These are phyloP conservation scores for Cladophialophora carrionii DNA, from an alignment of 2,329 filamentous ascomycete species.

Conservation along the genomic window DNA sequence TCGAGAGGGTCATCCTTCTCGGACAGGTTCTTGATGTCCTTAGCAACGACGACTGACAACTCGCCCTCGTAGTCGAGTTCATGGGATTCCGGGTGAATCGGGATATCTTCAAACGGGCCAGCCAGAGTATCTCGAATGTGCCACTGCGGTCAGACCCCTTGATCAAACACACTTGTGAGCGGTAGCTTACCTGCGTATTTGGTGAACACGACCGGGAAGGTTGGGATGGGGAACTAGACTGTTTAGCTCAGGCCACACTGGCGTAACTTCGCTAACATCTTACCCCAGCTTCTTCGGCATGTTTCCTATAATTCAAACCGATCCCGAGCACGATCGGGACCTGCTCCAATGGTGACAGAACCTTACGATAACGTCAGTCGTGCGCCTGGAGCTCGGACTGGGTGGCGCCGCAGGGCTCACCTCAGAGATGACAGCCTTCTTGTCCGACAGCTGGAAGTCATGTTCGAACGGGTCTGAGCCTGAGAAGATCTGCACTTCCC, in stretches of 20 bases:
- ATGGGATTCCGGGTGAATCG: constrained; percentile 46
- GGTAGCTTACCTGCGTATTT: constrained; percentile 39
- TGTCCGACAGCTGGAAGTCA: background rate
- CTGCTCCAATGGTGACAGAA: constrained; percentile 47
- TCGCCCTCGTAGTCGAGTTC: constrained; percentile 37
- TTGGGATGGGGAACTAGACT: constrained; percentile 40
- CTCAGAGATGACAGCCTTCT: constrained; percentile 19
- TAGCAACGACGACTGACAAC: constrained; percentile 55
- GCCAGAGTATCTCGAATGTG: constrained; percentile 34
- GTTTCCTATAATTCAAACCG: constrained; percentile 35
- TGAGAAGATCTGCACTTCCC: constrained; percentile 11
- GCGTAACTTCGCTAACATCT: too few relatives aligned
- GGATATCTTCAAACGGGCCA: constrained; percentile 43
- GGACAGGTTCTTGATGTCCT: constrained; percentile 56
- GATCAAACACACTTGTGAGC: background rate
- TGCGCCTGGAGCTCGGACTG: background rate
- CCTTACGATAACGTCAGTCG: constrained; percentile 39
- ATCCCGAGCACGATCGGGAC: constrained; percentile 34
- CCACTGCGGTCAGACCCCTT: background rate
- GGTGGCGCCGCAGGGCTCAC: constrained; percentile 38
- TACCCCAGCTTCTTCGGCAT: constrained; percentile 35
- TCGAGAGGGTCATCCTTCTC: constrained; percentile 45
- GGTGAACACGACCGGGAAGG: constrained; percentile 48
- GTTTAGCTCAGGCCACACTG: background rate
- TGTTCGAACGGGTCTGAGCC: constrained; percentile 8